Conservation (phyloP, 352 stramenopile species). For the Globisporangium nagaii region DNA sequence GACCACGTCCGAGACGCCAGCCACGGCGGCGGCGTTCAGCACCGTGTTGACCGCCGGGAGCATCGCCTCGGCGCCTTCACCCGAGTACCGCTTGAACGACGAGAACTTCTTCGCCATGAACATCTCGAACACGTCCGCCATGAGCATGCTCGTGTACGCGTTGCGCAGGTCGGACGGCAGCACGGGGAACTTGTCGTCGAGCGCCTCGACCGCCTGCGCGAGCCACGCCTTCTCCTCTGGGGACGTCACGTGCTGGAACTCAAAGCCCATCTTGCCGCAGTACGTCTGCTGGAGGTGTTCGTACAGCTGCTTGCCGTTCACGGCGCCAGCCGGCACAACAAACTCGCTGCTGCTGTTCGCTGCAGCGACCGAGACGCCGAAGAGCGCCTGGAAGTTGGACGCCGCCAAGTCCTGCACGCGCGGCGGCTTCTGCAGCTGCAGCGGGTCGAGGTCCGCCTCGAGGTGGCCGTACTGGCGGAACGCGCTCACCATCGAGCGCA, state of each 20-base stretch:
- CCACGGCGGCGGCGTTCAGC: conserved; percentile 39
- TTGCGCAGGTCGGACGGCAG: conserved; percentile 69
- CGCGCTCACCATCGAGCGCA: conserved; percentile 57
- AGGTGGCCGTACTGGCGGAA: conserved; percentile 78
- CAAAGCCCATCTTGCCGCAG: conserved; percentile 75
- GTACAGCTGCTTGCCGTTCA: conserved; percentile 47
- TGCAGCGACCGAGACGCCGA: conserved; percentile 16
- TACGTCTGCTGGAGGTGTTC: conserved; percentile 56
- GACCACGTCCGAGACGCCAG: conserved; percentile 63
- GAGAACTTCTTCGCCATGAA: conserved; percentile 86
- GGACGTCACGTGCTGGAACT: conserved; percentile 72
- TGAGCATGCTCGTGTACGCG: conserved; percentile 73
- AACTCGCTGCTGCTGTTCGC: conserved; percentile 17
- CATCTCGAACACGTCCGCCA: conserved; percentile 76
- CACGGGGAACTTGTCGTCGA: conserved; percentile 37
- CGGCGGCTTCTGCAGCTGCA: conserved; percentile 33
- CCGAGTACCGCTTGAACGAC: conserved; percentile 85
- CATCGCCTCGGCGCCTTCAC: conserved; percentile 81
- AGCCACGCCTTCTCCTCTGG: conserved; percentile 66
- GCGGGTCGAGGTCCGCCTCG: conserved; percentile 64
- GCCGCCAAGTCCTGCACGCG: conserved; percentile 29
- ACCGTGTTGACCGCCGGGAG: conserved; percentile 70
- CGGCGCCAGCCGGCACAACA: conserved; percentile 9
- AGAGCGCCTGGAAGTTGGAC: conserved; percentile 49
- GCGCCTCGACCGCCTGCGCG: conserved; percentile 42